These are phyloP conservation scores for Curvularia sp. DNA, from an alignment of 2,329 filamentous ascomycete genomes.

Conservation along the genomic window DNA sequence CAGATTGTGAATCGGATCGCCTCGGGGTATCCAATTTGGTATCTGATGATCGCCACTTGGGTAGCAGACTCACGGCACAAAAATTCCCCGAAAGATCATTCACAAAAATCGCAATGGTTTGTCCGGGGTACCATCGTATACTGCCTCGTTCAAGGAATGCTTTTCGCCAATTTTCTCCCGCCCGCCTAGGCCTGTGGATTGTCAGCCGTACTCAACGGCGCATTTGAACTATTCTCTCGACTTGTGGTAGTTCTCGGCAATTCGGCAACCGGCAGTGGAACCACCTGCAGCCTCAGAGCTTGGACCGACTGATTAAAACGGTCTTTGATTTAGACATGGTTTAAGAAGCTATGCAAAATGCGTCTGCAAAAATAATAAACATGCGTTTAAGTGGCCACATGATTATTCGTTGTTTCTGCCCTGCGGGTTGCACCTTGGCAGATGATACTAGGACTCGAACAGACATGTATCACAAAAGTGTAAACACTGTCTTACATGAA, in stretches of 20 bases:
- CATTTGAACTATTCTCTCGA: not conserved
- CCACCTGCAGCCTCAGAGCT: not conserved
- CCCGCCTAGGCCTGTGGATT: conserved; percentile 67
- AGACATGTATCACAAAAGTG: not conserved
- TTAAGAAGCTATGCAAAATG: not conserved
- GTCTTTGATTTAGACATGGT: not conserved
- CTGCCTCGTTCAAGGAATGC: conserved; percentile 76
- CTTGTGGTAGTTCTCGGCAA: not conserved
- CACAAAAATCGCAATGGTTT: conserved; percentile 22
- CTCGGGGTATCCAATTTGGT: conserved; percentile 89
- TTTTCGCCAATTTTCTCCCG: conserved; percentile 91
- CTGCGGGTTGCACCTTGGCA: not conserved
- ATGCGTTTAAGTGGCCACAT: not conserved
- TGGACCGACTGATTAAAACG: not conserved
- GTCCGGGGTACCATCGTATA: conserved; percentile 74
- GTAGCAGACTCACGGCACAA: conserved; percentile 16
- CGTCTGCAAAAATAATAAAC: no score
- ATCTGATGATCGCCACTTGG: conserved; percentile 73
- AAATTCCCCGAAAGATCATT: not conserved
- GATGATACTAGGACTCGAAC: not conserved
- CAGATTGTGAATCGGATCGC: conserved; percentile 91
- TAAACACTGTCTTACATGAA: conserved; percentile 4
- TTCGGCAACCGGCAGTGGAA: not conserved
- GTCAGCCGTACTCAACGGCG: not conserved
- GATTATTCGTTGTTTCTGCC: not conserved